Evolutionary conservation across 1,139 yeast species (phyloP).

Genomic region (Geotrichum fermentans): DNA sequence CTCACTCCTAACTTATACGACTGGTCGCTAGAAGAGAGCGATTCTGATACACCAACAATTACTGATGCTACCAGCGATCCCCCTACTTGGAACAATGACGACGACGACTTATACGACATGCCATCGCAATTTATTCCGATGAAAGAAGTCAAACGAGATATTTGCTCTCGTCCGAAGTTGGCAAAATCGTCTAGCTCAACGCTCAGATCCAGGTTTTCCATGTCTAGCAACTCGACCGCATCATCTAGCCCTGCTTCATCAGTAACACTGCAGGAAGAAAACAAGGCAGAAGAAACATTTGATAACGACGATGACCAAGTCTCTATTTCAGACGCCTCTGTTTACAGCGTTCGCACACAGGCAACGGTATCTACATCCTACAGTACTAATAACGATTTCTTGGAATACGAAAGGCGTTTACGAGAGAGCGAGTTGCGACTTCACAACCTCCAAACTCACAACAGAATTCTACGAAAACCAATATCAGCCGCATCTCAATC

Average conservation of each 20-base stretch:
- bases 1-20: neutral
- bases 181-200: neutral
- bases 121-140: neutral
- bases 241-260: neutral
- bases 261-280: neutral
- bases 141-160: neutral
- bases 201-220: neutral
- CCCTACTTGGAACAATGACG: neutral
- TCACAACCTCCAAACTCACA: neutral
- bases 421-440: constrained; percentile 5
- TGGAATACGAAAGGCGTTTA: constrained; percentile 12
- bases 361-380: neutral
- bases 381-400: constrained; percentile 5
- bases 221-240: neutral
- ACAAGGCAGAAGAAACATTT: neutral
- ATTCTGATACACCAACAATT: neutral
- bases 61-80: neutral
- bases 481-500: neutral
- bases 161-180: neutral
- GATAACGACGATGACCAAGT: neutral
- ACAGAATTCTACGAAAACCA: neutral
- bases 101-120: constrained; percentile 12
- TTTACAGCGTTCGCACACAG: neutral
- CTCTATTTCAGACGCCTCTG: neutral
- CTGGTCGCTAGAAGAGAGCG: neutral